Evolutionary conservation across 257 asterid genomes (phyloP), one percentile per base, ranked within the genome.

Genomic region (Thymus quinquecostatus): DNA sequence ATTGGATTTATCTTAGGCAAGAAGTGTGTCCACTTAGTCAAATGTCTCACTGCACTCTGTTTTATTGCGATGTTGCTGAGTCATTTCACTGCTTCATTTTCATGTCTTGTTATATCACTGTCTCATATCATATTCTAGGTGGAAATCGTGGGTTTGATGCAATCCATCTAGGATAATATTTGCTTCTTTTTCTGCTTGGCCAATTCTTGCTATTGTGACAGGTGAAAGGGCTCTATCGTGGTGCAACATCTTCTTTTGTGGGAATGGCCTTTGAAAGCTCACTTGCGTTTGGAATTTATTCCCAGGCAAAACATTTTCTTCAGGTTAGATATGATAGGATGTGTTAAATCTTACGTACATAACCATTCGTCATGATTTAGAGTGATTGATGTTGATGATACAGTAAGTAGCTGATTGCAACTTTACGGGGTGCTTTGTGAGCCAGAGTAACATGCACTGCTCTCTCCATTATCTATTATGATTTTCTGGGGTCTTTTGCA

Each of bases 231-330:
- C 92, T 91, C 56, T 94, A 93, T 68, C 86, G 92, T 51, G 97
- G 99, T 44, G 97, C 96, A 14, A 85, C 99, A 55, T 81, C 97
- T 79, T 91, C 99, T 44, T 91, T 94, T 75, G 79, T 91, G 55
- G 97, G 97, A 60, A 86, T 94, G 97, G 95, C 99, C 64, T 78
- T 89, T 70, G 99, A 94, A 84, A 88, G 97, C 75, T 91, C 99
- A 72, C 92, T 94, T 70, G 86, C 83, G 64, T 94, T 91, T 77
- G 99, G 99, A 77, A 83, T 91, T 71, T 94, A 91, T 83, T 91
- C 97, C 10, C 99, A 94, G 71, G 76, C 96, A 72, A 94, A 91
- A 78, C 79, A 73, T 70, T 84, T 81, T 28, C 85, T 94, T 57
- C 97, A 89, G 98, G 98, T 87, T 48, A 71, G 75, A 69, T 71